Conservation (phyloP, 2,329 filamentous ascomycete genomes). For the Aspergillus latus region DNA sequence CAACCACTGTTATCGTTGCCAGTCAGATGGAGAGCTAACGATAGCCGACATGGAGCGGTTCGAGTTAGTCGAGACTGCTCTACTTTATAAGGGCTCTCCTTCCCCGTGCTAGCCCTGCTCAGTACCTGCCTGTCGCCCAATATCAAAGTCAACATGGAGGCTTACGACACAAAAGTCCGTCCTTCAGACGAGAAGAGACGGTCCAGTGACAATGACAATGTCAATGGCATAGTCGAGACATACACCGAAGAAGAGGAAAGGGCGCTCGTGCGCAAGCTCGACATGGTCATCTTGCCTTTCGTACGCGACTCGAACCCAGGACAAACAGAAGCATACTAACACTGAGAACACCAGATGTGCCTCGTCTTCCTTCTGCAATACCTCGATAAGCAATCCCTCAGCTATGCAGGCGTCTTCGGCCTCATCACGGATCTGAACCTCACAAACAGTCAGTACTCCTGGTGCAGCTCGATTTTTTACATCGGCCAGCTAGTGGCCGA, state of each 20-base stretch:
- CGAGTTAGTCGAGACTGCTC: not conserved
- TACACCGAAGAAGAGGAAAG: conserved; percentile 1
- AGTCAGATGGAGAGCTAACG: not conserved
- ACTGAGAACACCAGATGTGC: conserved; percentile 10
- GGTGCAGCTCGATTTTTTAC: conserved; percentile 14
- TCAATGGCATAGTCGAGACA: not conserved
- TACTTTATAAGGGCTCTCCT: not conserved
- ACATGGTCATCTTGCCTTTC: not conserved
- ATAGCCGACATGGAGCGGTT: not conserved
- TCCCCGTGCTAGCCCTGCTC: not conserved
- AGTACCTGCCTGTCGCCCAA: not conserved
- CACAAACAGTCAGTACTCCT: conserved; percentile 4
- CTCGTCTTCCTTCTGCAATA: conserved; percentile 17
- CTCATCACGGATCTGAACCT: conserved; percentile 7
- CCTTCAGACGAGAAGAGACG: not conserved
- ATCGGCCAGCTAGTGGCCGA: conserved; percentile 7
- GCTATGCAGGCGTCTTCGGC: conserved; percentile 7
- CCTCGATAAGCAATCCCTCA: conserved; percentile 16
- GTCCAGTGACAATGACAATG: not conserved
- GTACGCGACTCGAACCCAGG: not conserved
- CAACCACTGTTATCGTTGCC: not conserved
- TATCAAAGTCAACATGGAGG: not conserved
- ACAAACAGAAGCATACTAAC: not conserved
- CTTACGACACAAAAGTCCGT: not conserved
- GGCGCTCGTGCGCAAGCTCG: conserved; percentile 1